Evolutionary conservation across 345 rosid genomes (phyloP), one percentile per base, ranked within the genome.

Genomic region (Pistacia vera): DNA sequence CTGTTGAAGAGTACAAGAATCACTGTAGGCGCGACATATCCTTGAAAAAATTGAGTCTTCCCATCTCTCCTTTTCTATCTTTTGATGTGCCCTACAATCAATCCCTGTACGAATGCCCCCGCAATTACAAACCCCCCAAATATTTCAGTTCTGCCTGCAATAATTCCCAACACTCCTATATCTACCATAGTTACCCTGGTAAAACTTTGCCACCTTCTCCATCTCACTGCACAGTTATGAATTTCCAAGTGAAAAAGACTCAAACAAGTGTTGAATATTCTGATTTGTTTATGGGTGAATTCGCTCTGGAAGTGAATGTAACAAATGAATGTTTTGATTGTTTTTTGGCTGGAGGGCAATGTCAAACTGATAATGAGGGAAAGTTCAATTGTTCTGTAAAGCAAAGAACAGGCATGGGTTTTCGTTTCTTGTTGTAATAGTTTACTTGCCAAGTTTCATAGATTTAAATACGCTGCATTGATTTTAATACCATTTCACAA

Each of bases 221-320:
- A 59, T 49, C 60, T 63, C 13, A 63, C 22, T 83, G 92, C 70
- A 71, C 85, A 51, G 28, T 11, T 17, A 41, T 86, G 63, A 81
- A 55, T 35, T 71, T 55, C 60, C 87, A 76, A 4, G 22, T 35
- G 56, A 76, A 63, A 25, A 68, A 73, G 75, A 59, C 72, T 52
- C 0, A 1, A 20, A 54, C 20, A 2, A 0, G 11, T n/a, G 14
- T 1, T 25, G 2, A 52, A 36, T 20, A 63, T 44, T 52, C 2
- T 25, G 16, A 30, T 22, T 13, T 16, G 68, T 56, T 77, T 25
- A 77, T 57, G 25, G 81, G 84, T 11, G 30, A 51, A 0, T 77
- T 84, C 81, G 28, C 55, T 63, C 67, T 81, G 38, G 33, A 74
- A 70, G 76, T 82, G 70, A 0, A 3, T 0, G 1, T 75, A 56